These are phyloP conservation scores for Vigna radiata DNA, from an alignment of 306 rosid species.

Conservation along the genomic window DNA sequence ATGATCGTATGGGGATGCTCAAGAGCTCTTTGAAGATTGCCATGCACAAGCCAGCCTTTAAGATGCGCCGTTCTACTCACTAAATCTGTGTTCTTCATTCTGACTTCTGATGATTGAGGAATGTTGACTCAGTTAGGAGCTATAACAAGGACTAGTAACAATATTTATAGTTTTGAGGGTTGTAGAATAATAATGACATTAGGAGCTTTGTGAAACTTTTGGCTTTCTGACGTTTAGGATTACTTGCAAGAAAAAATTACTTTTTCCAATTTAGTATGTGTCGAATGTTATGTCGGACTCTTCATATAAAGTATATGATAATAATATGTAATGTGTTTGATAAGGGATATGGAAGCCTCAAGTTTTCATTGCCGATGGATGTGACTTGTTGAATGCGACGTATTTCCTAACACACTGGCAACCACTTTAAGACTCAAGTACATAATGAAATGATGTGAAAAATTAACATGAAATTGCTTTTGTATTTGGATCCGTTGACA, in stretches of 20 bases:
- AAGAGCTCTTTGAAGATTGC: slow-evolving; percentile 59
- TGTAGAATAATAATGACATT: slow-evolving; percentile 42
- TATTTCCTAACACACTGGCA: background rate
- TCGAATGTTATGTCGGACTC: slow-evolving; percentile 16
- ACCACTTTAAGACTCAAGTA: background rate
- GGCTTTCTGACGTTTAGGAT: slow-evolving; percentile 1
- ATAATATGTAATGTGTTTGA: background rate
- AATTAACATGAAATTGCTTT: background rate
- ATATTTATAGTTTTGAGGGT: slow-evolving; percentile 3
- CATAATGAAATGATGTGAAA: background rate
- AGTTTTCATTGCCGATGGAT: background rate
- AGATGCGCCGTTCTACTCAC: slow-evolving; percentile 30
- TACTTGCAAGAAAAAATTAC: background rate
- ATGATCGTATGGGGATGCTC: slow-evolving; percentile 50
- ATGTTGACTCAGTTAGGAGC: slow-evolving; percentile 36
- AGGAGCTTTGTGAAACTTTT: background rate
- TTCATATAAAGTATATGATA: slow-evolving; percentile 23
- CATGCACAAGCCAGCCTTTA: slow-evolving; percentile 47
- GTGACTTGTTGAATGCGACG: background rate
- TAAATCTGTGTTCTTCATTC: slow-evolving; percentile 11
- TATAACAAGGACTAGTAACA: slow-evolving; percentile 34
- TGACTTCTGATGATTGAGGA: slow-evolving; percentile 34
- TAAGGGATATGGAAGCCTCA: background rate
- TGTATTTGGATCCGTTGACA: too few species aligned
- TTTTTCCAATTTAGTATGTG: background rate